Percentiles rank a stretch among this genome's conserved stretches.
phyloP scores from a whole-genome alignment of 2,329 filamentous ascomycete species.

The Epichloe brachyelytri region DNA sequence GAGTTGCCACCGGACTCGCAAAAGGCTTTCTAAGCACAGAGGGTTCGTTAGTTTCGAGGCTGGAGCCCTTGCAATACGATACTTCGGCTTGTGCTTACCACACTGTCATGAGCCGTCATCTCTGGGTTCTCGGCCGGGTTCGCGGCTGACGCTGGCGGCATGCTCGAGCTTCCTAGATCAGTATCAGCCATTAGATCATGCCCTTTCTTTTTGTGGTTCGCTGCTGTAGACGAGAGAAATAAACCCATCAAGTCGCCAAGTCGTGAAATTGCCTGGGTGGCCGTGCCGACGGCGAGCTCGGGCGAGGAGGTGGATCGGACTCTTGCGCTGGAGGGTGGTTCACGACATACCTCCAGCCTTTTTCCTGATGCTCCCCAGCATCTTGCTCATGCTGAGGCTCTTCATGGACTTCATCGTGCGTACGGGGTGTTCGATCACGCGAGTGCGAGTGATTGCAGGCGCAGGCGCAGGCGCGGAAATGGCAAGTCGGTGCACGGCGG shows the following conservation, averaged over 20 bases:
- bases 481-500: too few relatives aligned
- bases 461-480: neutral
- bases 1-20: conserved; percentile 60
- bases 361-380: conserved; percentile 42
- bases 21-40: conserved; percentile 51
- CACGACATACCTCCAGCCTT: conserved; percentile 22
- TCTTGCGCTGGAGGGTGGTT: neutral
- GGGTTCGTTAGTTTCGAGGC: conserved; percentile 12
- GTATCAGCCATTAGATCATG: neutral
- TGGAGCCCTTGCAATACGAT: neutral
- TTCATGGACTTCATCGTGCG: conserved; percentile 32
- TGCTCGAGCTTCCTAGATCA: conserved; percentile 1
- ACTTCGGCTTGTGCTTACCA: conserved; percentile 36
- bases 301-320: neutral
- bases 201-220: neutral
- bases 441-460: neutral
- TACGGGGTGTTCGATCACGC: neutral
- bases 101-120: conserved; percentile 49
- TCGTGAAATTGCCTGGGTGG: too few relatives aligned
- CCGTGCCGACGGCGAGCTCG: neutral
- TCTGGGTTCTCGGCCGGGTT: conserved; percentile 49
- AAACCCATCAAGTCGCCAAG: neutral
- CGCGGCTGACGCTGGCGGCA: conserved; percentile 10
- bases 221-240: too few relatives aligned
- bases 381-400: conserved; percentile 41